Base-by-base conservation (phyloP, 208 protist genomes). In the Acanthamoeba triangularis region DNA sequence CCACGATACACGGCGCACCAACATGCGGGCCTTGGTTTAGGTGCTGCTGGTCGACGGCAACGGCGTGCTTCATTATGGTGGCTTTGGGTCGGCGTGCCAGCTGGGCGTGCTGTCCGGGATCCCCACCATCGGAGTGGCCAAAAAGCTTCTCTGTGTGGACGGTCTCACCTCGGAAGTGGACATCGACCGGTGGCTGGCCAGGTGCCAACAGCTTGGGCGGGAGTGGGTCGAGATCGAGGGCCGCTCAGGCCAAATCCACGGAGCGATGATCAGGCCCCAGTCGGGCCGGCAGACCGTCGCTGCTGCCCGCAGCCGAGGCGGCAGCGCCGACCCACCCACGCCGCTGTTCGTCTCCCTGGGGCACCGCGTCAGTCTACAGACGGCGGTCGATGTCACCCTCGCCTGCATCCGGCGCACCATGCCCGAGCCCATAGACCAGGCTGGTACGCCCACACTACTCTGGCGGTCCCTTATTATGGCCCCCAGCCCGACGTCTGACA, bases 41-140 rank as follows among this genome's bases (percentile, higher is more conserved):
- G 82, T 99, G 23, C 90, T 99, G 37, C 49, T 99, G 6, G 97
- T 99, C 23, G 99, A 99, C 94, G 99, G 99, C 30, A 99, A 99
- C 93, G 99, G 99, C 11, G 97, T 99, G 3, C 97, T 99, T 47
- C 99, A 99, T 78, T 98, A 97, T 35, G 94, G 98, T 3, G 74
- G 98, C n/a, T 99, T 98, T 84, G 99, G 99, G 3, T 96, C 99
- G 3, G 99, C 99, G 13, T 98, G 97, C 54, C 99, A 99, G 93
- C 96, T 99, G 6, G 99, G 99, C 41, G 98, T 99, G 10, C 67
- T 98, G 4, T 82, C 98, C 0, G 97, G 97, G 95, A 96, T 99
- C 41, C 99, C 99, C 10, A 99, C 98, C 1, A 97, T 99, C 41
- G 95, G 47, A n/a, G 35, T 95, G 11, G 97, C 67, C 28, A 99